These are phyloP conservation scores for Phytophthora crassamura DNA, from an alignment of 352 stramenopile genomes.

Conservation along the genomic window DNA sequence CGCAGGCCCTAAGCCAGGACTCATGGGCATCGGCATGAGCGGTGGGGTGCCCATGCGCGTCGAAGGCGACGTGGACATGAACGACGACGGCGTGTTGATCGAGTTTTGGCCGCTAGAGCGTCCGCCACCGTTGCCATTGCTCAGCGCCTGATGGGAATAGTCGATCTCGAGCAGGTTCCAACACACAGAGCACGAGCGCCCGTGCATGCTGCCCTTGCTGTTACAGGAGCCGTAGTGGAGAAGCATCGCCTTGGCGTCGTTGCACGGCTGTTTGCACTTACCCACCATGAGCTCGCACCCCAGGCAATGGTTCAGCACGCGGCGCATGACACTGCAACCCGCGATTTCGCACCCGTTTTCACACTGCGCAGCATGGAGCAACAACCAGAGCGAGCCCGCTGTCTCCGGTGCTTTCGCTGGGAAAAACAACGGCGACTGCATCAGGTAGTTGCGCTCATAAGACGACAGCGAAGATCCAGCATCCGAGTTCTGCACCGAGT, in stretches of 20 bases:
- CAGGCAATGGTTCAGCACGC: constrained; percentile 70
- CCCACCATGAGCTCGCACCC: constrained; percentile 65
- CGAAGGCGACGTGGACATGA: constrained; percentile 31
- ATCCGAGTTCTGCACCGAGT: constrained; percentile 53
- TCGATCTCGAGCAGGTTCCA: constrained; percentile 76
- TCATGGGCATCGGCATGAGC: constrained; percentile 28
- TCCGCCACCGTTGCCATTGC: constrained; percentile 24
- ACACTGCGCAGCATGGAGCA: constrained; percentile 62
- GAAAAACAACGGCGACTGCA: constrained; percentile 62
- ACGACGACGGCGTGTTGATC: constrained; percentile 29
- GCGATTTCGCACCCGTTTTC: constrained; percentile 58
- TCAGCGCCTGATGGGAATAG: constrained; percentile 65
- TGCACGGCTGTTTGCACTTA: constrained; percentile 71
- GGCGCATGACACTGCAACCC: constrained; percentile 74
- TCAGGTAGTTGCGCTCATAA: constrained; percentile 58
- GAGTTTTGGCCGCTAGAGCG: constrained; percentile 16
- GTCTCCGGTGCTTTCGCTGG: constrained; percentile 60
- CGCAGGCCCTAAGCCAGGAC: constrained; percentile 19
- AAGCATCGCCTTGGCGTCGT: constrained; percentile 82
- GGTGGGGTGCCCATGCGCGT: constrained; percentile 26
- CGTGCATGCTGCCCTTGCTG: constrained; percentile 49
- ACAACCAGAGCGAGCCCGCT: constrained; percentile 73
- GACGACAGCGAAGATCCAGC: constrained; percentile 53
- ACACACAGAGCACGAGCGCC: constrained; percentile 58
- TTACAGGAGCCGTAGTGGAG: constrained; percentile 72